phyloP scores from a whole-genome alignment of 306 rosid genomes.

The Cicer judaicum region DNA sequence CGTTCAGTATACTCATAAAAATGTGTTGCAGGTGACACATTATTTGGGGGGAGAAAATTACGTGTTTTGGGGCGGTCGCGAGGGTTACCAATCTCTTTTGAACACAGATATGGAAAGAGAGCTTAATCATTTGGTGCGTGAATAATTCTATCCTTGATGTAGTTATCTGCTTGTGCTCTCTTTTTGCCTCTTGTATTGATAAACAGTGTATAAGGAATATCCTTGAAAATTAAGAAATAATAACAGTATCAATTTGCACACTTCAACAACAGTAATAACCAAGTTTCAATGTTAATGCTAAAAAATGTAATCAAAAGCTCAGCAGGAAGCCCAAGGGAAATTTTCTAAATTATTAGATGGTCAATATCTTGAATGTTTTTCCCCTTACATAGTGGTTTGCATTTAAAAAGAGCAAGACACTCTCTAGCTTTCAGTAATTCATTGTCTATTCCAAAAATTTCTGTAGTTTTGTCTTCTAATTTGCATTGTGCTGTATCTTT shows the following conservation, averaged over 20 bases:
- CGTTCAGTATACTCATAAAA: constrained; percentile 40
- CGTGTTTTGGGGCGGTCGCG: constrained; percentile 99
- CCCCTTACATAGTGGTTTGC: background rate
- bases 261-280: constrained; percentile 5
- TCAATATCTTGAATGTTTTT: constrained; percentile 11
- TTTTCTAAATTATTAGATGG: background rate
- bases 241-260: constrained; percentile 7
- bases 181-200: background rate
- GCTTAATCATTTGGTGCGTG: constrained; percentile 84
- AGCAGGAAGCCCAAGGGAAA: background rate
- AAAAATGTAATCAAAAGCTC: background rate
- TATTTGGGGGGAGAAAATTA: constrained; percentile 92
- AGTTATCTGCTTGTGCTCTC: constrained; percentile 8
- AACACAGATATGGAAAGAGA: constrained; percentile 98
- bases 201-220: constrained; percentile 25
- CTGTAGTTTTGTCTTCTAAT: constrained; percentile 1
- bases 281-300: constrained; percentile 20
- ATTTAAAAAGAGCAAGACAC: background rate
- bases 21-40: constrained; percentile 77
- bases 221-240: constrained; percentile 33
- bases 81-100: constrained; percentile 90
- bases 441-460: constrained; percentile 6
- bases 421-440: background rate
- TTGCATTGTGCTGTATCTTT: constrained; percentile 15
- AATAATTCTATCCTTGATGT: background rate